phyloP scores from a whole-genome alignment of 306 rosid species.

The Medicago lupulina region DNA sequence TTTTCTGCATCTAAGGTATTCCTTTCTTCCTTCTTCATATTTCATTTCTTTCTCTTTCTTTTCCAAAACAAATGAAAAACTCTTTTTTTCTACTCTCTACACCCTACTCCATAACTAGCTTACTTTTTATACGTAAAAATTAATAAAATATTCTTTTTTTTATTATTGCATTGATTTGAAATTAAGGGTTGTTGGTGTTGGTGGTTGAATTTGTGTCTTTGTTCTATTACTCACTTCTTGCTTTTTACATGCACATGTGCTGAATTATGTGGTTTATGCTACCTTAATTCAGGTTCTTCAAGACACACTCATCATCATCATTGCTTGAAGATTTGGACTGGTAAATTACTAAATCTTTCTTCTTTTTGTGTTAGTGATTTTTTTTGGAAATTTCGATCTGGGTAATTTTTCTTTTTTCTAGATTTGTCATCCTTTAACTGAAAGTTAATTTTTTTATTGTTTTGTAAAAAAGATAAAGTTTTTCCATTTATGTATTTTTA shows the following conservation, averaged over 20 bases:
- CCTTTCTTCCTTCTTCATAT: not conserved
- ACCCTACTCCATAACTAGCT: constrained; percentile 21
- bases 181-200: constrained; percentile 46
- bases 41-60: not conserved
- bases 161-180: constrained; percentile 52
- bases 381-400: constrained; percentile 30
- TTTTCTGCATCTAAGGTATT: constrained; percentile 25
- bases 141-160: constrained; percentile 40
- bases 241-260: constrained; percentile 59
- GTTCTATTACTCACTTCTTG: too few species aligned
- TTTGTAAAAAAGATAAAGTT: not conserved
- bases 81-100: not conserved
- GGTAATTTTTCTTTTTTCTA: constrained; percentile 12
- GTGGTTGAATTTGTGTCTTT: constrained; percentile 46
- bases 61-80: not conserved
- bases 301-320: not conserved
- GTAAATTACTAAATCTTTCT: constrained; percentile 41
- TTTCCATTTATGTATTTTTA: not conserved
- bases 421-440: constrained; percentile 20
- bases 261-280: constrained; percentile 59
- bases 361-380: constrained; percentile 23
- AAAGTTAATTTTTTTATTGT: constrained; percentile 14
- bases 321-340: constrained; percentile 20
- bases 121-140: not conserved
- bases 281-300: constrained; percentile 50